phyloP scores from a whole-genome alignment of 2,329 filamentous ascomycete genomes.

The Lecanicillium sp. region DNA sequence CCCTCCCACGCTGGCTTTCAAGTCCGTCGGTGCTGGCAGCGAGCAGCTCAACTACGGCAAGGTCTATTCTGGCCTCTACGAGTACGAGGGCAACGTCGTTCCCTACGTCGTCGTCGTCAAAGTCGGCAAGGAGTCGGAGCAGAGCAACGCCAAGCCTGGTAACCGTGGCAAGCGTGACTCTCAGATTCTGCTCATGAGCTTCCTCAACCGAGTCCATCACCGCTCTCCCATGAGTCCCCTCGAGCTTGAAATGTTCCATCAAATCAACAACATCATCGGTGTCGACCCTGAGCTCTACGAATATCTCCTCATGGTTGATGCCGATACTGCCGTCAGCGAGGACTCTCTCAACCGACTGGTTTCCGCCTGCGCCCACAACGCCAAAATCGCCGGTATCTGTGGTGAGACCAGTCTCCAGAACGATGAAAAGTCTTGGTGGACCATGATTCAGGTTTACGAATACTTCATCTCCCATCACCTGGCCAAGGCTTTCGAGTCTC shows the following conservation, averaged over 20 bases:
- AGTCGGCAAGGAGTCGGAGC: constrained; percentile 94
- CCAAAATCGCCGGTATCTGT: constrained; percentile 95
- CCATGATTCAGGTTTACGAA: constrained; percentile 99
- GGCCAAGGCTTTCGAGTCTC: constrained; percentile 92
- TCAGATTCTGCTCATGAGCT: constrained; percentile 91
- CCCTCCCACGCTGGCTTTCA: constrained; percentile 88
- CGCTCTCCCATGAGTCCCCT: constrained; percentile 90
- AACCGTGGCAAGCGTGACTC: constrained; percentile 99
- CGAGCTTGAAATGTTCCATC: constrained; percentile 96
- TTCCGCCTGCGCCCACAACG: constrained; percentile 85
- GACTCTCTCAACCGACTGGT: constrained; percentile 91
- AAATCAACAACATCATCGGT: constrained; percentile 98
- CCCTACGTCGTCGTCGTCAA: constrained; percentile 96
- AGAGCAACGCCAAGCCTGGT: constrained; percentile 83
- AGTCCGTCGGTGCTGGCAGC: constrained; percentile 79
- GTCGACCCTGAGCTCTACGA: constrained; percentile 97
- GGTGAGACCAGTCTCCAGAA: constrained; percentile 96
- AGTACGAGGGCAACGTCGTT: constrained; percentile 95
- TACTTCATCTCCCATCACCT: constrained; percentile 99
- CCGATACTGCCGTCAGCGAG: constrained; percentile 88
- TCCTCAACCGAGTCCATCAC: constrained; percentile 96
- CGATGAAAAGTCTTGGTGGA: constrained; percentile 94
- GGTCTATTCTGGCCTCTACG: constrained; percentile 95
- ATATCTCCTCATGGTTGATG: constrained; percentile 95
- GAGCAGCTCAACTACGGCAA: constrained; percentile 98